phyloP scores from a whole-genome alignment of 257 asterid genomes.

The Lantana camara region DNA sequence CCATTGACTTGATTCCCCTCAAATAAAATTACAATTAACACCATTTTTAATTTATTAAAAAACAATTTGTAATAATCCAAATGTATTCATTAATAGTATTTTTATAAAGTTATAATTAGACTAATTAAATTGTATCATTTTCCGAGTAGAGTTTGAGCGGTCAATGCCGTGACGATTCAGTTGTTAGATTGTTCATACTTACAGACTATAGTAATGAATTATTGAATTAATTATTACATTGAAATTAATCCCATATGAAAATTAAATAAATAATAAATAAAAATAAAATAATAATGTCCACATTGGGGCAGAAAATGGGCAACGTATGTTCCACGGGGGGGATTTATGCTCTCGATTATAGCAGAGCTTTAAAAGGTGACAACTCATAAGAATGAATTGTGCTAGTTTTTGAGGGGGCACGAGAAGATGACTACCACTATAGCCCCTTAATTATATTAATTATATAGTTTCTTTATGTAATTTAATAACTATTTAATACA shows the following conservation, averaged over 20 bases:
- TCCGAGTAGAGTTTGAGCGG: conserved; percentile 14
- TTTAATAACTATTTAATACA: not conserved
- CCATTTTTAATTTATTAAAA: conserved; percentile 15
- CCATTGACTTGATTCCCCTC: conserved; percentile 22
- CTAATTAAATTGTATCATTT: not conserved
- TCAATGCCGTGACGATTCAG: conserved; percentile 54
- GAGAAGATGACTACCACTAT: conserved; percentile 26
- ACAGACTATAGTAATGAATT: conserved; percentile 9
- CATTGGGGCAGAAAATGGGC: conserved; percentile 40
- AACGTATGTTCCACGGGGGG: conserved; percentile 56
- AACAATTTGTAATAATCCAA: not conserved
- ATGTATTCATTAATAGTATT: too few relatives aligned
- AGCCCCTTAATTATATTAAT: too few relatives aligned
- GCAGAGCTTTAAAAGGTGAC: conserved; percentile 31
- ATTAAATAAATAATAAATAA: not conserved
- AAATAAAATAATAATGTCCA: not conserved
- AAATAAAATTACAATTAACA: not conserved
- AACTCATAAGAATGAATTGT: conserved; percentile 32
- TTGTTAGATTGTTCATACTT: conserved; percentile 18
- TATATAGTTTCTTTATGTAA: too few relatives aligned
- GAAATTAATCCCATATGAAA: not conserved
- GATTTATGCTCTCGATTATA: conserved; percentile 40
- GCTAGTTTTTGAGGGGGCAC: conserved; percentile 25
- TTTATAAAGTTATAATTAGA: too few relatives aligned
- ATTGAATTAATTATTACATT: not conserved